Evolutionary conservation across 306 rosid genomes (phyloP), one percentile per base, ranked within the genome.

Genomic region (Fragaria vesca): DNA sequence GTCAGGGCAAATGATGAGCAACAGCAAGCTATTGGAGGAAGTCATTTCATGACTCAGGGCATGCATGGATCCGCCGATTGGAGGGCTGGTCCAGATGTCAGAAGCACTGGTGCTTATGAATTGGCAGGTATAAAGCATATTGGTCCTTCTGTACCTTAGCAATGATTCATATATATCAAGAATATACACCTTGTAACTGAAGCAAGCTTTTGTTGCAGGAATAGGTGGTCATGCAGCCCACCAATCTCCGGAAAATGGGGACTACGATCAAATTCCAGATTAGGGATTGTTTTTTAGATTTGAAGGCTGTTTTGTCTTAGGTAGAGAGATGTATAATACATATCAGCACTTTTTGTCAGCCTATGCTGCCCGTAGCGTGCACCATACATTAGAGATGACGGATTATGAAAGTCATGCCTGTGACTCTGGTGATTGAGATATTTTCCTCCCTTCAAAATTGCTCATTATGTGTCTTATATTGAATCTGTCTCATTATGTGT

Each of bases 221-320:
- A 87, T 88, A 83, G 80, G 84, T 77, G 97, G 91, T 34, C 89
- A 78, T 30, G 89, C 80, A 70, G 82, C 83, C 0, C 93, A 90
- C 74, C 98, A 90, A 36, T 92, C 97, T 78, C 97, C 93, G 0
- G 95, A 90, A 86, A 94, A 94, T 28, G 95, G 97, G 43, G 98
- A 92, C 81, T 92, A 89, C 24, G 93, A 85, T 48, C 92, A 89
- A 81, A 91, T 92, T 79, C 91, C 83, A n/a, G 97, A 90, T 68
- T 88, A 86, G 78, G 83, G 74, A 38, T 79, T 79, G 70, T 70
- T 42, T 38, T 73, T 72, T 73, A 79, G 77, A 50, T 58, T 60
- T 75, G 45, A 79, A 75, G 69, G 60, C 26, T 52, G 52, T 71
- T 84, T 79, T 79, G 76, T 55, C 71, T 83, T 89, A 86, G 93